phyloP scores from a whole-genome alignment of 805 yeast genomes.

The Ogataea methanolica region DNA sequence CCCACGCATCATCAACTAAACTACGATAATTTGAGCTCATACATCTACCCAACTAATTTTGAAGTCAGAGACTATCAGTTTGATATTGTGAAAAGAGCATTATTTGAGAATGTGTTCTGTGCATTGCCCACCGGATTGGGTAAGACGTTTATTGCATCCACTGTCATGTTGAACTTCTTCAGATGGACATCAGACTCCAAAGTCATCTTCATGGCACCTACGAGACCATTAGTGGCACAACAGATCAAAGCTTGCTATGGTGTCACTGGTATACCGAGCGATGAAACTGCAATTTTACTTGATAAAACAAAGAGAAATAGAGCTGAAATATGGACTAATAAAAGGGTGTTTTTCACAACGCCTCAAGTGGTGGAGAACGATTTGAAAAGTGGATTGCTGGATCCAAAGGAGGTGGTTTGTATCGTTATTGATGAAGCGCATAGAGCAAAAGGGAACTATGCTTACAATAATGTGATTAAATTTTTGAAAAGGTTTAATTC shows the following conservation, averaged over 20 bases:
- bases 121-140: conserved; percentile 98
- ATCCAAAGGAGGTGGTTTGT: conserved; percentile 71
- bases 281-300: conserved; percentile 73
- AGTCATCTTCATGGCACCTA: conserved; percentile 93
- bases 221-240: conserved; percentile 93
- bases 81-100: conserved; percentile 67
- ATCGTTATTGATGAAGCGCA: conserved; percentile 95
- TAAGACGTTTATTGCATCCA: conserved; percentile 91
- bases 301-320: conserved; percentile 52
- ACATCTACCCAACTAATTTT: conserved; percentile 81
- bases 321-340: conserved; percentile 69
- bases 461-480: conserved; percentile 79
- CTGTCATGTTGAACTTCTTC: conserved; percentile 85
- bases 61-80: conserved; percentile 86
- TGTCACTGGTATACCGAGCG: conserved; percentile 75
- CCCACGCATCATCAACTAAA: conserved; percentile 51
- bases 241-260: conserved; percentile 91
- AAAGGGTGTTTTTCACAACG: conserved; percentile 85
- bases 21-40: conserved; percentile 36
- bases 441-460: conserved; percentile 83
- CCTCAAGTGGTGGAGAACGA: conserved; percentile 97
- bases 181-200: conserved; percentile 81
- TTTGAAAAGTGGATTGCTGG: conserved; percentile 63
- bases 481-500: conserved; percentile 57
- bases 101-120: conserved; percentile 71